Evolutionary conservation across 1,284 basidiomycete genomes (phyloP).

Genomic region (Marasmius tenuissimus): DNA sequence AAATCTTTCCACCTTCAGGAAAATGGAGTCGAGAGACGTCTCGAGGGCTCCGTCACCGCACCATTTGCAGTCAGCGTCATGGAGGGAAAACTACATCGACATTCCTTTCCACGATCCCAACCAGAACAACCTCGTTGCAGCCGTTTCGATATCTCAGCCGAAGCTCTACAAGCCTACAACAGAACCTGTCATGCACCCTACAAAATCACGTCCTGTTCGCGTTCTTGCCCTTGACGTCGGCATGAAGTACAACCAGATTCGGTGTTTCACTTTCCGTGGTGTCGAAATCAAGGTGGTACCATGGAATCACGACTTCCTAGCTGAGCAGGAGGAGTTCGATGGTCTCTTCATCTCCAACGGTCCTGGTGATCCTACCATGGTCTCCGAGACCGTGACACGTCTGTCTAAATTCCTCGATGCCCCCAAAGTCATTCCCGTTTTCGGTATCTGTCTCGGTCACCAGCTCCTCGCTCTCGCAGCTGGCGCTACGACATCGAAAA

Average conservation of each 20-base stretch:
- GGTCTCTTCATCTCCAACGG: slow-evolving; percentile 98
- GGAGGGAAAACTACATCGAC: slow-evolving; percentile 83
- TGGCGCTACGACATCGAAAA: slow-evolving; percentile 93
- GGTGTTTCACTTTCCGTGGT: slow-evolving; percentile 93
- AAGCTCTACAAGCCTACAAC: slow-evolving; percentile 68
- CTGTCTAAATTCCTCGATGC: slow-evolving; percentile 70
- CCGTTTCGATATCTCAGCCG: slow-evolving; percentile 77
- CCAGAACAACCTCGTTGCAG: slow-evolving; percentile 86
- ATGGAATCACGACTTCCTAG: slow-evolving; percentile 92
- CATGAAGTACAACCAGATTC: slow-evolving; percentile 99
- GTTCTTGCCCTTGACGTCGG: slow-evolving; percentile 95
- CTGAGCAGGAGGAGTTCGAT: slow-evolving; percentile 81
- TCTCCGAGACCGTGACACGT: slow-evolving; percentile 72
- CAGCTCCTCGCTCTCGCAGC: slow-evolving; percentile 95
- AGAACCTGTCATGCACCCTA: slow-evolving; percentile 73
- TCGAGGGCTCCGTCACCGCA: slow-evolving; percentile 60
- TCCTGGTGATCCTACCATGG: slow-evolving; percentile 94
- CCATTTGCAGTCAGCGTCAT: slow-evolving; percentile 39
- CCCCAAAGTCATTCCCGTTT: slow-evolving; percentile 82
- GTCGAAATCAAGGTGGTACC: slow-evolving; percentile 97
- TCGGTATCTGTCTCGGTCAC: slow-evolving; percentile 99
- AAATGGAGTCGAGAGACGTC: slow-evolving; percentile 36
- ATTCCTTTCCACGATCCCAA: slow-evolving; percentile 91
- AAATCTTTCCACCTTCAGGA: slow-evolving; percentile 27
- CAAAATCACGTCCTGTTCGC: slow-evolving; percentile 74